phyloP scores from a whole-genome alignment of 2,329 filamentous ascomycete genomes.

The Clonostachys solani region DNA sequence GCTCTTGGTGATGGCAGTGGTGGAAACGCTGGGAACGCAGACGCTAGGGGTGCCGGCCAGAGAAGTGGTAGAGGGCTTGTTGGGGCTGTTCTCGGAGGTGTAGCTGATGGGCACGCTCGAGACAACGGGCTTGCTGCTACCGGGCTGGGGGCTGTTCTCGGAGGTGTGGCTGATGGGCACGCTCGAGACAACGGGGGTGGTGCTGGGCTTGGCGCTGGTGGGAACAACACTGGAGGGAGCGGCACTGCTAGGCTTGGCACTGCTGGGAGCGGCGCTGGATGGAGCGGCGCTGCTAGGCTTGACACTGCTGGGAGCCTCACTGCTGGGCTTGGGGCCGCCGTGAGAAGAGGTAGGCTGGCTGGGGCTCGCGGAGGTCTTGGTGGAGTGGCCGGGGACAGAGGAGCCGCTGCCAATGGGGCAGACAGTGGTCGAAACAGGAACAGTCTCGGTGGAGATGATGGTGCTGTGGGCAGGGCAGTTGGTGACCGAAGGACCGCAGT shows the following conservation, averaged over 20 bases:
- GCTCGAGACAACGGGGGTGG: constrained; percentile 4
- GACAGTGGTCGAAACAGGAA: constrained; percentile 32
- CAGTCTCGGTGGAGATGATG: constrained; percentile 26
- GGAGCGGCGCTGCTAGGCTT: neutral
- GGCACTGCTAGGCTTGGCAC: constrained; percentile 3
- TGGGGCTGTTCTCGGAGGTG: constrained; percentile 1
- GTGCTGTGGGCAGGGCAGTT: constrained; percentile 51
- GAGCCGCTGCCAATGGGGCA: constrained; percentile 20
- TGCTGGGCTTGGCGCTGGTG: constrained; percentile 5
- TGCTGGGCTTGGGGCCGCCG: no score
- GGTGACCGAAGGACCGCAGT: constrained; percentile 54
- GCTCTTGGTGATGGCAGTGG: constrained; percentile 50
- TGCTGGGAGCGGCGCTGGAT: neutral
- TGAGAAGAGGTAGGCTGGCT: no score
- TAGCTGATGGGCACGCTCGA: no score
- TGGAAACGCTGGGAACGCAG: constrained; percentile 30
- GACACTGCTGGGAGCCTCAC: no score
- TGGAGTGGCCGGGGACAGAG: constrained; percentile 11
- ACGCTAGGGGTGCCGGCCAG: constrained; percentile 2
- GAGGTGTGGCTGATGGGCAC: constrained; percentile 4
- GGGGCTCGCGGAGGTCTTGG: constrained; percentile 3
- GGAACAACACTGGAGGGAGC: constrained; percentile 2
- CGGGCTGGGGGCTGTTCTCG: no score
- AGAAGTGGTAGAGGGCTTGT: constrained; percentile 8
- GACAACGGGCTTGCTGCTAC: no score